These are phyloP conservation scores for Acer yangbiense DNA, from an alignment of 345 rosid species.

Conservation along the genomic window DNA sequence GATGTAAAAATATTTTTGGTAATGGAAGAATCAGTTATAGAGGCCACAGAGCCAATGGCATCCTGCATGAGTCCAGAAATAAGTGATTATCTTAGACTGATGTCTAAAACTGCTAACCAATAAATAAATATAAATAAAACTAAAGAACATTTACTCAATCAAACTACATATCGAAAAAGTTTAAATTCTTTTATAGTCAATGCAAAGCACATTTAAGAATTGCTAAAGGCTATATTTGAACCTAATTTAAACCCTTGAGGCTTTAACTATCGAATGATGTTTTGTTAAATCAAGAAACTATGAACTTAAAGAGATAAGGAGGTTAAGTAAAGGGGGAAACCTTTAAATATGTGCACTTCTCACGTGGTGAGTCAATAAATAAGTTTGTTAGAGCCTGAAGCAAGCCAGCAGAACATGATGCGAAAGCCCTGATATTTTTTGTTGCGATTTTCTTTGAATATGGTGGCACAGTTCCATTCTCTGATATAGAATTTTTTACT, in stretches of 20 bases:
- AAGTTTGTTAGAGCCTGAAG: conserved; percentile 69
- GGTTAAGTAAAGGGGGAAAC: conserved; percentile 31
- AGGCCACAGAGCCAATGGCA: conserved; percentile 84
- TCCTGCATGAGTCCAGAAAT: conserved; percentile 49
- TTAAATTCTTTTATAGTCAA: not conserved
- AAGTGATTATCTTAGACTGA: not conserved
- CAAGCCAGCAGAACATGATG: conserved; percentile 64
- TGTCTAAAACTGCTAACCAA: not conserved
- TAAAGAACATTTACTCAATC: not conserved
- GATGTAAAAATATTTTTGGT: conserved; percentile 60
- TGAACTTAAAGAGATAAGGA: not conserved
- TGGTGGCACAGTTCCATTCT: conserved; percentile 32
- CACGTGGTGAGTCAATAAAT: conserved; percentile 48
- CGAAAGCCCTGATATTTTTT: conserved; percentile 66
- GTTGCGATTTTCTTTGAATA: conserved; percentile 72
- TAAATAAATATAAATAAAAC: not conserved
- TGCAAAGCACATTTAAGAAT: not conserved
- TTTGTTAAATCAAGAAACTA: not conserved
- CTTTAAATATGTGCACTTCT: conserved; percentile 64
- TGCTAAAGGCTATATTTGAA: not conserved
- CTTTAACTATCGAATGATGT: not conserved
- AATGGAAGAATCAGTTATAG: conserved; percentile 66
- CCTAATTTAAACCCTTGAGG: not conserved
- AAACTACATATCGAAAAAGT: not conserved
- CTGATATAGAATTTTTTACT: conserved; percentile 36